Percentiles rank a stretch among this genome's conserved stretches.
phyloP scores from a whole-genome alignment of 2,329 filamentous ascomycete species.

The Penicillium freii region DNA sequence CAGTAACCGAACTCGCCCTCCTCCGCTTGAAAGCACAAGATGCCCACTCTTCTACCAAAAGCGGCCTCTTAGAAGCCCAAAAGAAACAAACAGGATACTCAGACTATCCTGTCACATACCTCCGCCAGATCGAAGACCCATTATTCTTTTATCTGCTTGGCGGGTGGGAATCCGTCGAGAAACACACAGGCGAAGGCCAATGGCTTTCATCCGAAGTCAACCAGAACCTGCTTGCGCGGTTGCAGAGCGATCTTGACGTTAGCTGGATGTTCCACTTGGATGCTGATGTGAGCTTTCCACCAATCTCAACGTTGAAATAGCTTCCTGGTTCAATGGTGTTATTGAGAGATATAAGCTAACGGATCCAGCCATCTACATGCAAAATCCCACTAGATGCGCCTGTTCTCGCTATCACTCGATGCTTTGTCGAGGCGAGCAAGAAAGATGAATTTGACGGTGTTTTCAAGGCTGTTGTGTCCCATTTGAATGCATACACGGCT shows the following conservation, averaged over 20 bases:
- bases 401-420: slow-evolving; percentile 35
- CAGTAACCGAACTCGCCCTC: slow-evolving; percentile 47
- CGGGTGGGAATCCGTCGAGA: slow-evolving; percentile 45
- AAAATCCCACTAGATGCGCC: slow-evolving; percentile 30
- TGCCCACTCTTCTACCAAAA: slow-evolving; percentile 26
- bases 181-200: slow-evolving; percentile 37
- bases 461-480: slow-evolving; percentile 26
- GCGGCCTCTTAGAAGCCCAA: slow-evolving; percentile 36
- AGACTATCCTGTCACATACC: slow-evolving; percentile 37
- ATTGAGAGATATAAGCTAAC: background rate
- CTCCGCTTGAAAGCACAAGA: slow-evolving; percentile 35
- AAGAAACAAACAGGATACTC: slow-evolving; percentile 40
- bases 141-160: slow-evolving; percentile 46
- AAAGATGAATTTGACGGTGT: slow-evolving; percentile 28
- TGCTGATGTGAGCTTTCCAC: slow-evolving; percentile 27
- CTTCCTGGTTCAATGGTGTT: background rate
- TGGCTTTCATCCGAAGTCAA: slow-evolving; percentile 48
- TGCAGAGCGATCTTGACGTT: slow-evolving; percentile 41
- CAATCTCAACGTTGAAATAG: too few relatives aligned
- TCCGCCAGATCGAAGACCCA: slow-evolving; percentile 48
- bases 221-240: slow-evolving; percentile 36
- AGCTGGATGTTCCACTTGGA: slow-evolving; percentile 48
- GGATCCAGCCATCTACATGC: slow-evolving; percentile 2
- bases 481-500: slow-evolving; percentile 29
- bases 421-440: slow-evolving; percentile 28